Evolutionary conservation across 352 stramenopile genomes (phyloP).

Genomic region (Pythium volutum): DNA sequence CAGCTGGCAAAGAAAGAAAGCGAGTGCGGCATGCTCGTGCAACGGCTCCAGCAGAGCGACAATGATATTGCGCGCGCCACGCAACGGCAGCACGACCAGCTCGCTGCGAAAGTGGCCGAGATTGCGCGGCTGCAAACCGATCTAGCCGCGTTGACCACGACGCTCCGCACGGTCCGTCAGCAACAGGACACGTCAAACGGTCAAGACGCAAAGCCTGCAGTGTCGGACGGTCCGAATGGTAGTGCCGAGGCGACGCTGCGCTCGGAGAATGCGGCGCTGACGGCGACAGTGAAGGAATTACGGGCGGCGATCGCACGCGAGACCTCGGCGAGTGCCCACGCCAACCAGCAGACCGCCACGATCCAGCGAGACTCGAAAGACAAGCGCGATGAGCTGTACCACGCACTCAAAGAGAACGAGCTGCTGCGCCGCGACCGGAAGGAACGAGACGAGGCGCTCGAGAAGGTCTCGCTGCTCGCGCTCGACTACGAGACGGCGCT

Average conservation of each 20-base stretch:
- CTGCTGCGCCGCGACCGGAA: conserved; percentile 38
- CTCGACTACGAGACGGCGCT: conserved; percentile 46
- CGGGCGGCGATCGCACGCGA: conserved; percentile 34
- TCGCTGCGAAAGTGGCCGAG: conserved; percentile 30
- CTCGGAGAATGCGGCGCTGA: conserved; percentile 36
- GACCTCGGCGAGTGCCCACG: conserved; percentile 31
- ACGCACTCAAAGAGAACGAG: conserved; percentile 66
- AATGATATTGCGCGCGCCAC: conserved; percentile 14
- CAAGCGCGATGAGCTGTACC: conserved; percentile 59
- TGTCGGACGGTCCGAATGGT: background rate
- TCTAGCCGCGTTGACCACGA: conserved; percentile 17
- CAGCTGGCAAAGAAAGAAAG: conserved; percentile 37
- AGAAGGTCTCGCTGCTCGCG: conserved; percentile 35
- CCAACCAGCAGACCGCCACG: conserved; percentile 30
- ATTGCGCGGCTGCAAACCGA: conserved; percentile 22
- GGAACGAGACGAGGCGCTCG: conserved; percentile 36
- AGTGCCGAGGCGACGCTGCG: conserved; percentile 27
- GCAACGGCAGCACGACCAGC: conserved; percentile 7
- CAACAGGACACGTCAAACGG: background rate
- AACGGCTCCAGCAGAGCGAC: conserved; percentile 16
- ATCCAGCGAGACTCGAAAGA: conserved; percentile 41
- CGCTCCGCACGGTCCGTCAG: conserved; percentile 16
- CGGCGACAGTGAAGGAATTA: conserved; percentile 36
- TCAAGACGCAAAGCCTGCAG: background rate
- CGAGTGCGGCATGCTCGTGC: conserved; percentile 20